A percentile compares a stretch with the other conserved stretches of the same genome.
Conservation (phyloP, 306 rosid genomes). For the Neltuma alba region DNA sequence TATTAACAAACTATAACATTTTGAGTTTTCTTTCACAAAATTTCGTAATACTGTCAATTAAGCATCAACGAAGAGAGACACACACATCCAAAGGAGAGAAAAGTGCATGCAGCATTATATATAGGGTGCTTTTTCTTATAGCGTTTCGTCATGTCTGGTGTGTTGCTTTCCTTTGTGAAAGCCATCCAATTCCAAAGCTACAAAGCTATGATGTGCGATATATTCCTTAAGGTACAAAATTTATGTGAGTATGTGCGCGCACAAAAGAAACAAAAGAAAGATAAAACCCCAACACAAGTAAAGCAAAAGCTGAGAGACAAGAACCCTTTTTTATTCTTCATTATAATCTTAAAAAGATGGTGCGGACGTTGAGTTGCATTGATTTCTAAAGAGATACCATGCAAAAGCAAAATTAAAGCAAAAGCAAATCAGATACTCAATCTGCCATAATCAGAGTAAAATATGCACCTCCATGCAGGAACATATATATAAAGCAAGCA, state of each 20-base stretch:
- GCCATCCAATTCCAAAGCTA: constrained; percentile 38
- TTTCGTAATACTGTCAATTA: neutral
- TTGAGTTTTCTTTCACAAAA: neutral
- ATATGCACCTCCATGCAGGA: constrained; percentile 3
- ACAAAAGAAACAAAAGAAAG: constrained; percentile 44
- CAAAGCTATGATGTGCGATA: constrained; percentile 27
- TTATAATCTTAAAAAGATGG: constrained; percentile 32
- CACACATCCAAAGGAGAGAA: constrained; percentile 35
- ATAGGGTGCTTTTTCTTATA: constrained; percentile 45
- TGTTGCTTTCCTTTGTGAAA: constrained; percentile 44
- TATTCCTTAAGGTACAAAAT: constrained; percentile 33
- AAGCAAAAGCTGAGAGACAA: constrained; percentile 71
- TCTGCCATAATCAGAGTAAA: constrained; percentile 24
- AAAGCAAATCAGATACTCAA: constrained; percentile 32
- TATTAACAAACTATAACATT: neutral
- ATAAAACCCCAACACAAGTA: constrained; percentile 50
- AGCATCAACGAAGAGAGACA: neutral
- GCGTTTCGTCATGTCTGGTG: constrained; percentile 34
- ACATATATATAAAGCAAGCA: constrained; percentile 29
- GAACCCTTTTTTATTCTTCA: constrained; percentile 65
- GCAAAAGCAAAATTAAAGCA: constrained; percentile 51
- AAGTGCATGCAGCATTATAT: constrained; percentile 28
- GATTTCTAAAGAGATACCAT: constrained; percentile 51
- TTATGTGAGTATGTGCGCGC: neutral
- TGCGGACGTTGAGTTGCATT: constrained; percentile 60